phyloP scores from a whole-genome alignment of 805 yeast species.

The Dipodascus geniculatus region DNA sequence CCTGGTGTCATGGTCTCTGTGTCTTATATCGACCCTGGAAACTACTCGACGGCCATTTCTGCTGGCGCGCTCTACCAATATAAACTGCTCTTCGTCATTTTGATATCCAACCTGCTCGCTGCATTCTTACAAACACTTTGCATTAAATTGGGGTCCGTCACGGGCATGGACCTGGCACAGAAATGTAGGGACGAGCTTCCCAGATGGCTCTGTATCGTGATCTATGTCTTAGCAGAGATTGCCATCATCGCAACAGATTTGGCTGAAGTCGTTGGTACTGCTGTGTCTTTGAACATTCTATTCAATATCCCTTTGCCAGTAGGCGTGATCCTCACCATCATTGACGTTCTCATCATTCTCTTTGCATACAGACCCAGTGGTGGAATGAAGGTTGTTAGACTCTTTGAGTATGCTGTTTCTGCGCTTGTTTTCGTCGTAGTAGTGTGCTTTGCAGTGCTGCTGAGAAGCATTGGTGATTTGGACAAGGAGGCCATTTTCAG shows the following conservation, averaged over 20 bases:
- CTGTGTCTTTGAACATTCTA: slow-evolving; percentile 68
- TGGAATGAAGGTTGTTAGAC: slow-evolving; percentile 59
- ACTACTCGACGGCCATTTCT: slow-evolving; percentile 78
- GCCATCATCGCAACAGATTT: slow-evolving; percentile 89
- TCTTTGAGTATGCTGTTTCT: slow-evolving; percentile 68
- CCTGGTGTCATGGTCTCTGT: slow-evolving; percentile 85
- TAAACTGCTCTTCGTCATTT: slow-evolving; percentile 57
- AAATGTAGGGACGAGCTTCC: slow-evolving; percentile 69
- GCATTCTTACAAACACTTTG: slow-evolving; percentile 73
- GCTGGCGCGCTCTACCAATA: slow-evolving; percentile 77
- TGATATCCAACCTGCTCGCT: slow-evolving; percentile 72
- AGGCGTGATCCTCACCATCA: slow-evolving; percentile 70
- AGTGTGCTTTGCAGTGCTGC: slow-evolving; percentile 59
- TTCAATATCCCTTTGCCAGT: slow-evolving; percentile 59
- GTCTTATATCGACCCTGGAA: slow-evolving; percentile 92
- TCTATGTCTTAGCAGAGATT: slow-evolving; percentile 66
- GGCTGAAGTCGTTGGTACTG: slow-evolving; percentile 92
- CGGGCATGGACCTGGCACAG: slow-evolving; percentile 81
- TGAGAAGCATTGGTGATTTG: slow-evolving; percentile 37
- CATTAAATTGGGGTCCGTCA: slow-evolving; percentile 77
- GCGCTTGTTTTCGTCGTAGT: slow-evolving; percentile 63
- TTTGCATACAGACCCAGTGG: slow-evolving; percentile 73
- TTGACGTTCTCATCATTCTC: slow-evolving; percentile 70
- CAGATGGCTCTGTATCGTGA: slow-evolving; percentile 44
- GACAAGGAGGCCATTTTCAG: slow-evolving; percentile 39